Base-by-base conservation (phyloP, 2,329 filamentous ascomycete species). In the Camillea tinctor region DNA sequence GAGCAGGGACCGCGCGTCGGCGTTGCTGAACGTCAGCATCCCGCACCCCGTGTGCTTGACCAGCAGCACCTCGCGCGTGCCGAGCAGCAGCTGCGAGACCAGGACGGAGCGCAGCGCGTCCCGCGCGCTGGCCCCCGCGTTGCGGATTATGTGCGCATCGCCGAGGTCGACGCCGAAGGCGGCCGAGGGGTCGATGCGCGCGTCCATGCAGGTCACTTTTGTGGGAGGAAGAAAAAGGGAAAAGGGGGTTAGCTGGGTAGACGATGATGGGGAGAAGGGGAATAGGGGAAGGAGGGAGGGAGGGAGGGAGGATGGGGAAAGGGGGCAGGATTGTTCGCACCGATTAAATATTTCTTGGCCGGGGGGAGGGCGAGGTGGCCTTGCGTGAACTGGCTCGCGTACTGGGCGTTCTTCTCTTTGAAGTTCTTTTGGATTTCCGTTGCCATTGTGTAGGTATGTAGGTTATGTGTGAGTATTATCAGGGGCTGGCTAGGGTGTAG, bases 171-270 rank as follows among this genome's bases (percentile, higher is more conserved):
- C 88, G 8, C 88, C 88, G 57, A 92, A 88, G 1, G 88, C 88
- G 13, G 83, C 78, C 2, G 85, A 82, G 0, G 91, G 86, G 68
- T 94, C 82, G 67, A 88, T 79, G 55, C 91, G 86, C 4, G 91
- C 89, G 70, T 95, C 91, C 90, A 95, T 95, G 75, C 91, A 95
- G 0, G 90, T 91, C 51, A 94, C 82, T 83, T 24, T 55, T 26
- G n/a, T n/a, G n/a, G n/a, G n/a, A n/a, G n/a, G n/a, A n/a, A n/a
- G n/a, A n/a, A n/a, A n/a, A n/a, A n/a, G n/a, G n/a, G n/a, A n/a
- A n/a, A n/a, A n/a, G n/a, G 6, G 11, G 15, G 50, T n/a, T 17
- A 15, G 15, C 24, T 19, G 4, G 24, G 20, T 20, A 50, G 4
- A 19, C 21, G 40, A 36, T n/a, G 23, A 40, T n/a, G 20, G 40